Evolutionary conservation across 352 stramenopile species (phyloP).

Genomic region (Elongisporangium prolatum): DNA sequence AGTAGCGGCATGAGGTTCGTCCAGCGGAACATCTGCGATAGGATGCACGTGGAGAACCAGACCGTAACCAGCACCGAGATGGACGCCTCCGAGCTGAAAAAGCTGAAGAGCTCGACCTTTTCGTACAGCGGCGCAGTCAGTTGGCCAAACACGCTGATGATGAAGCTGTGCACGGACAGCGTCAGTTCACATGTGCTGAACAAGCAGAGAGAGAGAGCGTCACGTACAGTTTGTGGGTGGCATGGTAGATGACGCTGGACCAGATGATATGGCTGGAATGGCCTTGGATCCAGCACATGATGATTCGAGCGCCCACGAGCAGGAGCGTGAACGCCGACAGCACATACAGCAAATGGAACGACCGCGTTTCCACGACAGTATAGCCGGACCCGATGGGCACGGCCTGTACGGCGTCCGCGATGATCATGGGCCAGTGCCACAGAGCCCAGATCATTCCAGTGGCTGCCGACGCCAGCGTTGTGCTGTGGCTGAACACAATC

Average conservation of each 20-base stretch:
- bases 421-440: conserved; percentile 88
- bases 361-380: conserved; percentile 62
- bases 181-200: neutral
- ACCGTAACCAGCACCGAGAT: conserved; percentile 81
- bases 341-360: conserved; percentile 81
- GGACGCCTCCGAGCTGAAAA: conserved; percentile 81
- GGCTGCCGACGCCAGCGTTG: conserved; percentile 80
- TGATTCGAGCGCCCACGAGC: conserved; percentile 80
- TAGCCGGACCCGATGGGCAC: conserved; percentile 75
- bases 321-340: conserved; percentile 74
- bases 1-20: conserved; percentile 76
- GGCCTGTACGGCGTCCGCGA: conserved; percentile 74
- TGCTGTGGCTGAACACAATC: conserved; percentile 85
- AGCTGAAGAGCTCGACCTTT: conserved; percentile 78
- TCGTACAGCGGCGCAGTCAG: conserved; percentile 78
- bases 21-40: conserved; percentile 84
- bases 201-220: neutral
- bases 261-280: conserved; percentile 87
- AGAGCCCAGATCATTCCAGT: conserved; percentile 81
- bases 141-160: conserved; percentile 85
- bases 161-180: conserved; percentile 47
- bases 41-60: conserved; percentile 88
- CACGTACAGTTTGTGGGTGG: conserved; percentile 84
- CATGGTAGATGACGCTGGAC: conserved; percentile 84
- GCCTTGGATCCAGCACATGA: conserved; percentile 90